Base-by-base conservation (phyloP, 768 basidiomycete genomes). In the Serpula lacrymans region DNA sequence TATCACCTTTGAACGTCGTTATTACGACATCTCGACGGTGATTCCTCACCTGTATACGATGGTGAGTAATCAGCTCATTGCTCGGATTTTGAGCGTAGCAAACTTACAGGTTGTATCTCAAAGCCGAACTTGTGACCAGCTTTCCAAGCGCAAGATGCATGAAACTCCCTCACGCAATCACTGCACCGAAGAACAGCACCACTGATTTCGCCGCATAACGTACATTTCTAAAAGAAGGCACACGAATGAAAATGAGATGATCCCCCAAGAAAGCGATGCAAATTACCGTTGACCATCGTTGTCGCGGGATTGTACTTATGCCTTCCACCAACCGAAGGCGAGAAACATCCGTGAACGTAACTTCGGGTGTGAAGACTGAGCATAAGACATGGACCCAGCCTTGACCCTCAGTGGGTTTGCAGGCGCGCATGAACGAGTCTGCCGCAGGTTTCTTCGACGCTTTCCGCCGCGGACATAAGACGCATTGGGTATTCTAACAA, bases 371-470 rank as follows among this genome's bases (percentile, higher is more conserved):
- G 65, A 91, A 97, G 1, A 88, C 80, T 2, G 93, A 79, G 66
- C 95, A 98, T 3, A 96, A 64, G 23, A 93, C 71, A 58, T 98
- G 95, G 1, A 82, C 82, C 93, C 93, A 96, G 41, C 86, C 84
- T 59, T 90, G 85, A 8, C 90, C 89, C 67, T 96, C 93, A 0
- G 93, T 95, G 6, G 89, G 89, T 55, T 94, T 95, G 56, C 79
- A 81, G 29, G 81, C 79, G 41, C 89, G 75, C 42, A 93, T 65
- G 57, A 74, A 94, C 22, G 72, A 74, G 51, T 84, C 78, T 4
- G 77, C 51, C 21, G 68, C 60, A 5, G 61, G 55, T 45, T 66
- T 68, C 56, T 69, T 74, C 55, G 43, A 52, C 6, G 46, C 52
- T 36, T 45, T 64, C 31, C 34, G 47, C 14, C 78, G 75, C 6